A percentile compares a stretch with the other conserved stretches of the same genome.
Conservation (phyloP, 371 early-diverging fungal genomes). For the Mycotypha africana region DNA sequence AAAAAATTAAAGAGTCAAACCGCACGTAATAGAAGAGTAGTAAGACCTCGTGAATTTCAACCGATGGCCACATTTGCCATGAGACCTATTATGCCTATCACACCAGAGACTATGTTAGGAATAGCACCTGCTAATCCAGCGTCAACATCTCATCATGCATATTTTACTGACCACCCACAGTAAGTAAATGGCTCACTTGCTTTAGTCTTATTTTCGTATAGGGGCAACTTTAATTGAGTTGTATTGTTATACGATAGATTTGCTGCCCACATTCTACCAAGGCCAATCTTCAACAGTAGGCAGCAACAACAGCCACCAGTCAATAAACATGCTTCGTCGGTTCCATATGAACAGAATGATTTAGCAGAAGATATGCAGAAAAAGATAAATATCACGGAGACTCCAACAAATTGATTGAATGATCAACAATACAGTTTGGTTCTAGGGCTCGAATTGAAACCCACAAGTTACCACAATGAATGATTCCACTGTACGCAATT, state of each 20-base stretch:
- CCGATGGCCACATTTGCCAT: conserved; percentile 24
- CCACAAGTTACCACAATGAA: no score
- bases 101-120: conserved; percentile 46
- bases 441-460: no score
- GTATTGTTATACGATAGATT: conserved; percentile 3
- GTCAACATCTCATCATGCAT: neutral
- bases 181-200: no score
- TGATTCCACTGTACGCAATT: no score
- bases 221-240: no score
- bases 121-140: conserved; percentile 15
- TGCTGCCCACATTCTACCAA: conserved; percentile 1
- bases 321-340: no score
- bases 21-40: conserved; percentile 35
- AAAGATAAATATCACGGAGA: conserved; percentile 5
- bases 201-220: neutral
- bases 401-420: no score
- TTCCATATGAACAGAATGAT: conserved; percentile 2
- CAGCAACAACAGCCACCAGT: no score
- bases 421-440: no score
- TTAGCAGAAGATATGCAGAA: conserved; percentile 7
- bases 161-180: conserved; percentile 15
- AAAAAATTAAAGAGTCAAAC: conserved; percentile 68
- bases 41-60: conserved; percentile 30
- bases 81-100: conserved; percentile 40
- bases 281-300: neutral